Evolutionary conservation across 2,329 filamentous ascomycete species (phyloP).

Genomic region (Cylindrodendrum hubeiense): DNA sequence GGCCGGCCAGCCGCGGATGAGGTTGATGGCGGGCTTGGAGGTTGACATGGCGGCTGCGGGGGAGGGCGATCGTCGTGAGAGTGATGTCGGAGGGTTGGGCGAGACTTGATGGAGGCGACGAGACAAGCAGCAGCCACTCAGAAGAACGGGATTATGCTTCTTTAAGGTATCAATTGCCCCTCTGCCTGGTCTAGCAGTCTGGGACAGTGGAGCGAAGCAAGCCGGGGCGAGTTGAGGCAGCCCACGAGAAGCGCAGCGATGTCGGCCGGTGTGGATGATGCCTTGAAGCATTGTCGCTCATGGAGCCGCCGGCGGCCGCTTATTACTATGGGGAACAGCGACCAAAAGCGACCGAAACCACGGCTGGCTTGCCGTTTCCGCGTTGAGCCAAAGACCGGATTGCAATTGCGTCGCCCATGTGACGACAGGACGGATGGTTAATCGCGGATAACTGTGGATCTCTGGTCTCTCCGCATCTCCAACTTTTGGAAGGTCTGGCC

Average conservation of each 20-base stretch:
- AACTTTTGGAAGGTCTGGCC: background rate
- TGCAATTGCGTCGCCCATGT: background rate
- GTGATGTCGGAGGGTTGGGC: constrained; percentile 13
- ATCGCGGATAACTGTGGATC: constrained; percentile 41
- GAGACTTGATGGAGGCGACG: background rate
- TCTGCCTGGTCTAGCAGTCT: background rate
- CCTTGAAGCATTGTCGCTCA: constrained; percentile 25
- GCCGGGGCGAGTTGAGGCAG: background rate
- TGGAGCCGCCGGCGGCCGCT: background rate
- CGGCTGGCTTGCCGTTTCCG: background rate
- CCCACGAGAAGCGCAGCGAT: constrained; percentile 33
- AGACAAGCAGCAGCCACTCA: background rate
- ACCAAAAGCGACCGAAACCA: background rate
- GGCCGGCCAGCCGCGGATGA: constrained; percentile 80
- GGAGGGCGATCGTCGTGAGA: constrained; percentile 10
- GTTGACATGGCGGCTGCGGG: constrained; percentile 31
- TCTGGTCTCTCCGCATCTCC: background rate
- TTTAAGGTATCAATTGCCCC: constrained; percentile 4
- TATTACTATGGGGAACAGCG: background rate
- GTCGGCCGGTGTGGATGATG: constrained; percentile 31
- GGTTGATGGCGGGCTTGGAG: constrained; percentile 67
- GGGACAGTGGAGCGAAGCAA: background rate
- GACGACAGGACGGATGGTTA: constrained; percentile 13
- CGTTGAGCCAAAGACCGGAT: background rate
- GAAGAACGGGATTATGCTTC: background rate